Evolutionary conservation across 1,139 yeast genomes (phyloP).

Genomic region (Yamadazyma buinensis): DNA sequence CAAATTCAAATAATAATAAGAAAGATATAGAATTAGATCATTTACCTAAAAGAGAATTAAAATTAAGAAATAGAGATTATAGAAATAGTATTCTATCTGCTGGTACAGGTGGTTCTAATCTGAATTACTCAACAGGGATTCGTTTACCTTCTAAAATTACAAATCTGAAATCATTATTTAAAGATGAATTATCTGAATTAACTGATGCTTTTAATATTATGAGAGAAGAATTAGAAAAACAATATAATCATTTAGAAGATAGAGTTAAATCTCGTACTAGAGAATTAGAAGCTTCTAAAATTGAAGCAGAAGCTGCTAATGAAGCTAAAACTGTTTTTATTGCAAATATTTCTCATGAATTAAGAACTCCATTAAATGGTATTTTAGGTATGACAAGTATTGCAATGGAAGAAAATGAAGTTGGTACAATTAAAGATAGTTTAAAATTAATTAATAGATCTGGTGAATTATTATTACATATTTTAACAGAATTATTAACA

Average conservation of each 20-base stretch:
- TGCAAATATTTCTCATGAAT: constrained; percentile 93
- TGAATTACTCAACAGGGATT: constrained; percentile 37
- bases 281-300: constrained; percentile 83
- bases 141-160: constrained; percentile 51
- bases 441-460: constrained; percentile 78
- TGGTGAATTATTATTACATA: constrained; percentile 82
- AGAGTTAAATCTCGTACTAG: constrained; percentile 85
- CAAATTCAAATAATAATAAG: neutral
- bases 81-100: constrained; percentile 30
- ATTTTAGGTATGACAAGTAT: constrained; percentile 94
- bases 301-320: constrained; percentile 90
- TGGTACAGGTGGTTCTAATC: constrained; percentile 21
- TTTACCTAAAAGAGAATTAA: constrained; percentile 1
- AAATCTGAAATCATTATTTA: constrained; percentile 54
- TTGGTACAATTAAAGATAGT: constrained; percentile 57
- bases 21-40: neutral
- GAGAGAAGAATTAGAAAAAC: constrained; percentile 84
- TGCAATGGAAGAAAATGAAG: constrained; percentile 80
- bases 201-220: constrained; percentile 87
- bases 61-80: constrained; percentile 6
- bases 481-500: constrained; percentile 82
- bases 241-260: constrained; percentile 81
- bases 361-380: constrained; percentile 93
- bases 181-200: constrained; percentile 84
- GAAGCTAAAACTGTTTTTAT: constrained; percentile 93